phyloP scores from a whole-genome alignment of 225 moss, liverwort and hornwort genomes.

The Marchantia paleacea region DNA sequence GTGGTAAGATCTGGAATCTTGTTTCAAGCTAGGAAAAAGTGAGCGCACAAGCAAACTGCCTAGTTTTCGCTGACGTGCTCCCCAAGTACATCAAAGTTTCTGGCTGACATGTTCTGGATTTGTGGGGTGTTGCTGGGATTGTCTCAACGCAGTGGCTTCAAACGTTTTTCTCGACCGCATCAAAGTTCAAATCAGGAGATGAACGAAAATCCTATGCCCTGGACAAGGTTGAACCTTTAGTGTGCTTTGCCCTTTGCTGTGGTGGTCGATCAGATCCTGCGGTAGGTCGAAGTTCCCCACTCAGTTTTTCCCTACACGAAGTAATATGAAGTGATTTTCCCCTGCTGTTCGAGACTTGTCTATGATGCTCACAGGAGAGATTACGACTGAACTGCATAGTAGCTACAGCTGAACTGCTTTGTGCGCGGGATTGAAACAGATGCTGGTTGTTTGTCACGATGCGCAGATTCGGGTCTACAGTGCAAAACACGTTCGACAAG shows the following conservation, averaged over 20 bases:
- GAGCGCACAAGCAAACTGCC: too few relatives aligned
- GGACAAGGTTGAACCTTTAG: conserved; percentile 62
- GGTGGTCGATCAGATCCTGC: conserved; percentile 84
- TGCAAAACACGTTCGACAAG: conserved; percentile 59
- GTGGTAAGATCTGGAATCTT: too few relatives aligned
- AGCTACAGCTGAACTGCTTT: neutral
- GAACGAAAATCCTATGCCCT: conserved; percentile 64
- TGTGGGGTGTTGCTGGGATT: neutral
- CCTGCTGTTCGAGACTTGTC: neutral
- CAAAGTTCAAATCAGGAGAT: conserved; percentile 63
- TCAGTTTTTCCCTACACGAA: too few relatives aligned
- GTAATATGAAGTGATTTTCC: neutral
- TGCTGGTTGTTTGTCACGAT: neutral
- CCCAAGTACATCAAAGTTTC: too few relatives aligned
- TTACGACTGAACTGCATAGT: too few relatives aligned
- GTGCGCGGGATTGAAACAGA: neutral
- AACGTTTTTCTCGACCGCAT: conserved; percentile 55
- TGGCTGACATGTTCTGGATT: too few relatives aligned
- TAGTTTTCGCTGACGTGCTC: too few relatives aligned
- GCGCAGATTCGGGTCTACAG: conserved; percentile 76
- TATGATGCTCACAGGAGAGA: too few relatives aligned
- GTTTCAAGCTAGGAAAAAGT: too few relatives aligned
- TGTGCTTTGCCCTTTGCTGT: conserved; percentile 82
- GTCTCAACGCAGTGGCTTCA: conserved; percentile 68
- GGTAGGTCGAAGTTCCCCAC: conserved; percentile 29